Evolutionary conservation across 208 protist species (phyloP).

Genomic region (Trypanosomatidae sp.): DNA sequence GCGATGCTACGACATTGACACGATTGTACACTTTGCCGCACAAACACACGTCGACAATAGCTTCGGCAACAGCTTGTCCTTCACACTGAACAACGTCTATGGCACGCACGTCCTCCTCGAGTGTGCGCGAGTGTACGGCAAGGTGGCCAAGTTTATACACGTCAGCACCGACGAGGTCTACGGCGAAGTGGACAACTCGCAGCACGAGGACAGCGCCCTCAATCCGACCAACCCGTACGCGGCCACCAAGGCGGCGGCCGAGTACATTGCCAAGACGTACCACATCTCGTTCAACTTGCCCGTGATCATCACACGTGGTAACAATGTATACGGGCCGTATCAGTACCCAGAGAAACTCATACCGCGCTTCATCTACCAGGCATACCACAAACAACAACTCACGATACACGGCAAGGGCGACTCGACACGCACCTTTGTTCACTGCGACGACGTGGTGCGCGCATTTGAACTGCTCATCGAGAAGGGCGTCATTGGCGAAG

Average conservation of each 20-base stretch:
- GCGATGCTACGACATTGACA: too few relatives aligned
- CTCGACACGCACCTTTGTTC: too few relatives aligned
- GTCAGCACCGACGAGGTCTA: conserved; percentile 96
- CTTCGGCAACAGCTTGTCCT: too few relatives aligned
- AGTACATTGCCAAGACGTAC: conserved; percentile 78
- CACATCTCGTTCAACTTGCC: conserved; percentile 86
- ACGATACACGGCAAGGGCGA: too few relatives aligned
- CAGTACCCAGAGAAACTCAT: conserved; percentile 91
- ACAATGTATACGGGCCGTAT: conserved; percentile 88
- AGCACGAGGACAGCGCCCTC: conserved; percentile 40
- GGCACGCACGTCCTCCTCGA: conserved; percentile 93
- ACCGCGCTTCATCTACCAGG: too few relatives aligned
- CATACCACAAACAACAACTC: too few relatives aligned
- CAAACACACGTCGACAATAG: too few relatives aligned
- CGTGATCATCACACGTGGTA: conserved; percentile 91
- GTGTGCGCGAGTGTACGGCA: conserved; percentile 21
- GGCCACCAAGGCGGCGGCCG: conserved; percentile 73
- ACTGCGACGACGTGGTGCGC: too few relatives aligned
- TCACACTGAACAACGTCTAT: too few relatives aligned
- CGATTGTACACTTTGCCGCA: too few relatives aligned
- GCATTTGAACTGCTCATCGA: too few relatives aligned
- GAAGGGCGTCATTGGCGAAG: too few relatives aligned
- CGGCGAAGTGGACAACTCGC: conserved; percentile 43
- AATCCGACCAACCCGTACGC: conserved; percentile 94
- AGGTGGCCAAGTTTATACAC: conserved; percentile 90